Conservation (phyloP, 306 rosid species). For the Fragaria iinumae region DNA sequence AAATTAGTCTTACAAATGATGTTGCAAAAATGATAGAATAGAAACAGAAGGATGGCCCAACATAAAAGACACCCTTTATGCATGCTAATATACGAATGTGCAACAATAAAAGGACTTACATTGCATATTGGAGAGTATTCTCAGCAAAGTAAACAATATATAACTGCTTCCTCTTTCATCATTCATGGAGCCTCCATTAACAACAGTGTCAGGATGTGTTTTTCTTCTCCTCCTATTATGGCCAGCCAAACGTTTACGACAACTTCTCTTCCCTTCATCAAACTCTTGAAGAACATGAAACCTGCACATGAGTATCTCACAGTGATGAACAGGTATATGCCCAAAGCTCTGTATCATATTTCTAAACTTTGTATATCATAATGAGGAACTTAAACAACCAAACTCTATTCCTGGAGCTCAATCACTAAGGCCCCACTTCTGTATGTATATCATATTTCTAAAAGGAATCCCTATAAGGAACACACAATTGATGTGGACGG, state of each 20-base stretch:
- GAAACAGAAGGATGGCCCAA: background rate
- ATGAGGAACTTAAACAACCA: conserved; percentile 13
- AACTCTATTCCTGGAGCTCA: background rate
- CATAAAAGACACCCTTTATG: background rate
- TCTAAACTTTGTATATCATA: background rate
- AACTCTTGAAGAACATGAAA: conserved; percentile 90
- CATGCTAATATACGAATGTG: background rate
- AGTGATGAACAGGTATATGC: conserved; percentile 4
- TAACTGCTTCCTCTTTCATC: conserved; percentile 71
- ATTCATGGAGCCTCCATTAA: conserved; percentile 55
- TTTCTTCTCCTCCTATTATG: conserved; percentile 86
- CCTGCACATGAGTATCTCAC: conserved; percentile 48
- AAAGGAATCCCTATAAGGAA: background rate
- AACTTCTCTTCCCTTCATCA: conserved; percentile 94
- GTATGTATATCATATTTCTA: background rate
- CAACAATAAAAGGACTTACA: conserved; percentile 44
- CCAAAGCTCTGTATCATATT: background rate
- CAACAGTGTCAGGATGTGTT: conserved; percentile 62
- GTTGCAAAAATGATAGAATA: background rate
- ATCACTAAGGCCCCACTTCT: background rate
- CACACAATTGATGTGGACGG: conserved; percentile 12
- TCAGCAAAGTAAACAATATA: conserved; percentile 59
- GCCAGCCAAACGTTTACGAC: conserved; percentile 89
- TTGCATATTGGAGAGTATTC: conserved; percentile 74
- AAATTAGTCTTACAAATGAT: conserved; percentile 25